Conservation (phyloP, 2,329 filamentous ascomycete species). For the Celoporthe dispersa region DNA sequence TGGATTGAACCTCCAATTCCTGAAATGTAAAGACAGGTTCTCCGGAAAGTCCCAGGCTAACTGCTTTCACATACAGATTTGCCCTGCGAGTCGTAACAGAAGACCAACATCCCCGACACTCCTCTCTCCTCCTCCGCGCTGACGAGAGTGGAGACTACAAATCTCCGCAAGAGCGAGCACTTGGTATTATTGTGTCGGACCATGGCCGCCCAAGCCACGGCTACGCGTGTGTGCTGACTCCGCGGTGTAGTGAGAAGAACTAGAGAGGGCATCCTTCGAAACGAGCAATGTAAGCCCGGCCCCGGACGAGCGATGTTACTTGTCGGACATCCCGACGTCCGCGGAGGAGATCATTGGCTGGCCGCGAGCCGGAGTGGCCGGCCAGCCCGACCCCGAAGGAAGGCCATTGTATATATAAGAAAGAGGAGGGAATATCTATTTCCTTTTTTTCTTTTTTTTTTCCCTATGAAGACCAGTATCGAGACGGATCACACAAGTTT, state of each 20-base stretch:
- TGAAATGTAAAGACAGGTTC: too few species aligned
- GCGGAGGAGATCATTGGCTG: slow-evolving; percentile 10
- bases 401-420: not conserved
- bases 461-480: not conserved
- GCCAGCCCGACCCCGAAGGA: slow-evolving; percentile 12
- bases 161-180: too few species aligned
- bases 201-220: not conserved
- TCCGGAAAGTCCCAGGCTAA: not conserved
- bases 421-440: not conserved
- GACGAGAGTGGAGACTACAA: not conserved
- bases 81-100: not conserved
- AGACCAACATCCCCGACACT: not conserved
- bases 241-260: not conserved
- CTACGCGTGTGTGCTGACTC: too few species aligned
- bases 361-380: not conserved
- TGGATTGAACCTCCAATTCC: too few species aligned
- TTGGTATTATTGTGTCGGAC: not conserved
- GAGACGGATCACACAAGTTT: not conserved
- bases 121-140: too few species aligned
- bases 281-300: not conserved
- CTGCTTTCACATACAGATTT: not conserved
- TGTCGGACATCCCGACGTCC: not conserved
- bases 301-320: not conserved
- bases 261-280: not conserved
- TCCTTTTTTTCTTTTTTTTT: too few species aligned